Evolutionary conservation across 768 basidiomycete species (phyloP).

Genomic region (Tulasnella sp.): DNA sequence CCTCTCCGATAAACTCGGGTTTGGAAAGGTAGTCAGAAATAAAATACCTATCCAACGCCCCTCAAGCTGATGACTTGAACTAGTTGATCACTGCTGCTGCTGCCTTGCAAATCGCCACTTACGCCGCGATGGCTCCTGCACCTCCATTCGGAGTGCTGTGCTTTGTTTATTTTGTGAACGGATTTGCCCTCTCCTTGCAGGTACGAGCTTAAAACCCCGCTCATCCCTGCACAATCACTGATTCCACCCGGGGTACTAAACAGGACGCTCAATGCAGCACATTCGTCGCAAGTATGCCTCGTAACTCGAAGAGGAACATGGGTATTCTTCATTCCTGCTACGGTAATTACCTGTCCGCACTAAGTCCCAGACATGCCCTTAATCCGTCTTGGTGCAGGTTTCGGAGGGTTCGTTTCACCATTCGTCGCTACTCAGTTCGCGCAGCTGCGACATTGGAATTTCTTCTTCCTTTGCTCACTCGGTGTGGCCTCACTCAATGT

Average conservation of each 20-base stretch:
- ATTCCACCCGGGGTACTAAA: neutral
- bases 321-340: conserved; percentile 42
- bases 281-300: conserved; percentile 43
- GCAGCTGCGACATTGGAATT: conserved; percentile 61
- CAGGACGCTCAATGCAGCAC: conserved; percentile 51
- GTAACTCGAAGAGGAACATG: conserved; percentile 42
- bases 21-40: conserved; percentile 26
- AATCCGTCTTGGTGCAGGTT: conserved; percentile 29
- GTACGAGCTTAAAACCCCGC: conserved; percentile 36
- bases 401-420: conserved; percentile 49
- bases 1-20: conserved; percentile 28
- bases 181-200: conserved; percentile 46
- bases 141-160: conserved; percentile 47
- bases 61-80: neutral
- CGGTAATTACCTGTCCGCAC: conserved; percentile 38
- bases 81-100: conserved; percentile 34
- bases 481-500: conserved; percentile 59
- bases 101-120: conserved; percentile 37
- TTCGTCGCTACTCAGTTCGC: conserved; percentile 80
- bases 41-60: neutral
- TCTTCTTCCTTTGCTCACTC: conserved; percentile 69
- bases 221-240: neutral
- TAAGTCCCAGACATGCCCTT: neutral
- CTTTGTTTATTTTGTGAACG: conserved; percentile 43
- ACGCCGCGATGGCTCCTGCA: conserved; percentile 41